These are phyloP conservation scores for Schizochytrium sp. DNA, from an alignment of 108 stramenopile species.

Conservation along the genomic window DNA sequence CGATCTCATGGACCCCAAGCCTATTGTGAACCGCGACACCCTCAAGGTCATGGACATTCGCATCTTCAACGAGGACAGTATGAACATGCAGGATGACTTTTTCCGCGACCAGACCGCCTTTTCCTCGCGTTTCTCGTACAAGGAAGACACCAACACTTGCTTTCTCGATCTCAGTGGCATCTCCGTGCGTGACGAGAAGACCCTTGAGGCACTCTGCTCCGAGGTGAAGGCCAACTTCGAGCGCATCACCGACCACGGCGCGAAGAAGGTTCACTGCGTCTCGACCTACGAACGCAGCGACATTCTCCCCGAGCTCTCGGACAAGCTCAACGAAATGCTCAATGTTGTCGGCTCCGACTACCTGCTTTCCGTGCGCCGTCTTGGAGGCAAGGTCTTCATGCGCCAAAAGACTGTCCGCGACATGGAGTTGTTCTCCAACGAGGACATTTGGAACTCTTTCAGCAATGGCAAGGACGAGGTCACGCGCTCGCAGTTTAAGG, in stretches of 20 bases:
- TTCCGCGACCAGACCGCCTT: not conserved
- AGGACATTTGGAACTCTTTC: not conserved
- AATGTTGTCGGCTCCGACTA: not conserved
- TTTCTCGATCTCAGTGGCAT: not conserved
- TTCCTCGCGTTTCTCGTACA: not conserved
- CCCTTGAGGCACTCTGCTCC: not conserved
- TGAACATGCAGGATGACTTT: not conserved
- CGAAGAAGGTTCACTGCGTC: not conserved
- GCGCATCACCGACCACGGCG: not conserved
- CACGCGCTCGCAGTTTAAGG: not conserved
- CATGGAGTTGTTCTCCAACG: not conserved
- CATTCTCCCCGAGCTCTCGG: not conserved
- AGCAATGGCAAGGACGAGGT: not conserved
- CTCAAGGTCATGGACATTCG: not conserved
- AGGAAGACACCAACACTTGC: not conserved
- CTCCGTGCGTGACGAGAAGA: not conserved
- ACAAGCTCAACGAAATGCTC: not conserved
- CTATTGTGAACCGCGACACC: constrained; percentile 18
- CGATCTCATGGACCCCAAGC: constrained; percentile 64
- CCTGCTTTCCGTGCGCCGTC: not conserved
- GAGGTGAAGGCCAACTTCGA: not conserved
- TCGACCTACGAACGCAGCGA: not conserved
- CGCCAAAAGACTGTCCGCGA: not conserved
- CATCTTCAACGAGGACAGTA: not conserved
- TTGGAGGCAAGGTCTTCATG: not conserved